Percentiles rank a stretch among this genome's conserved stretches.
Evolutionary conservation across 495 filamentous ascomycete species (phyloP).

Genomic region (Penicillium tannophilum): DNA sequence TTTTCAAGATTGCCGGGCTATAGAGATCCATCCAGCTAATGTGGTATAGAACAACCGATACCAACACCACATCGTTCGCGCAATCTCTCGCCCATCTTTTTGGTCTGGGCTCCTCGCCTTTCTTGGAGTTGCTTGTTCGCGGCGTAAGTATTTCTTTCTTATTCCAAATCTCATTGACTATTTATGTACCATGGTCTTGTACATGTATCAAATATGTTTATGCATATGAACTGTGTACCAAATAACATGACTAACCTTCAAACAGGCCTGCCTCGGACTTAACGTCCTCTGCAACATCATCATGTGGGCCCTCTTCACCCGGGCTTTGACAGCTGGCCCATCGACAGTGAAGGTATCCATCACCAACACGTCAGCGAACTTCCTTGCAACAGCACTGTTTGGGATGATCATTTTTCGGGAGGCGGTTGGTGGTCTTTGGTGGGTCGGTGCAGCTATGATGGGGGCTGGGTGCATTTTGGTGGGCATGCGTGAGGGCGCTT

Average conservation of each 20-base stretch:
- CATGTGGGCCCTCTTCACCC: constrained; percentile 88
- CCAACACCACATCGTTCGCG: constrained; percentile 73
- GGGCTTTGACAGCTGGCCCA: constrained; percentile 78
- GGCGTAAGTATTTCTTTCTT: constrained; percentile 54
- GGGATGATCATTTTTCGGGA: constrained; percentile 76
- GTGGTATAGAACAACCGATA: constrained; percentile 74
- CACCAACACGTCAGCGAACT: constrained; percentile 92
- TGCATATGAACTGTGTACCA: background rate
- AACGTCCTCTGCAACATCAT: constrained; percentile 89
- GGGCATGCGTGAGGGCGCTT: constrained; percentile 70
- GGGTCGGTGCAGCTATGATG: constrained; percentile 79
- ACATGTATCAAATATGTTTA: background rate
- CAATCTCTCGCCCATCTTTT: constrained; percentile 62
- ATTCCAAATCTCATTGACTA: background rate
- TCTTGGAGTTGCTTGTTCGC: constrained; percentile 67
- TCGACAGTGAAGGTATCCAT: constrained; percentile 91
- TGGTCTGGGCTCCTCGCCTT: constrained; percentile 47
- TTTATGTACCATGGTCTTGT: background rate
- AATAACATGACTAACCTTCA: background rate
- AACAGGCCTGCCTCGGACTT: constrained; percentile 81
- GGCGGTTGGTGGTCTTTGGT: constrained; percentile 77
- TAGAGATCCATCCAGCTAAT: constrained; percentile 5
- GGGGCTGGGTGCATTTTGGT: constrained; percentile 91
- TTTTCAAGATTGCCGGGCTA: no score
- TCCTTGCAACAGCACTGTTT: constrained; percentile 85